Evolutionary conservation across 495 filamentous ascomycete species (phyloP), one percentile per base, ranked within the genome.

Genomic region (Hypoxylon intermedium): DNA sequence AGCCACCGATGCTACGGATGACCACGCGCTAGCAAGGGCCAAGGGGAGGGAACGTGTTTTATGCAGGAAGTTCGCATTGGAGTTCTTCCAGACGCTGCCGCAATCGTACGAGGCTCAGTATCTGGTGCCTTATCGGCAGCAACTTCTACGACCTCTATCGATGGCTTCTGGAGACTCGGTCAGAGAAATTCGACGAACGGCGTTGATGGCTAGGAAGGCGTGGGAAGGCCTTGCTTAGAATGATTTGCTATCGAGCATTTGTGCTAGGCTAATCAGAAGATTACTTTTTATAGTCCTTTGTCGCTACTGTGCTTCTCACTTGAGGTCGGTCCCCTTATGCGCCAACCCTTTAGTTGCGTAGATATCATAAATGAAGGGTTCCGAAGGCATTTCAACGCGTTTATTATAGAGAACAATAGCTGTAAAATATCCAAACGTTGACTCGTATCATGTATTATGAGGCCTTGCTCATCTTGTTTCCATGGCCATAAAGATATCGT

Each of bases 81-180:
- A 74, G 47, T 70, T 79, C 48, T 57, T 80, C 52, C 70, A 62
- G 0, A 67, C 62, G 34, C 63, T 81, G 0, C 75, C 79, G 1
- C 36, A 28, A 19, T 68, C 68, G 57, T 80, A 75, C 55, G 77
- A 80, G 57, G 66, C 70, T 36, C 67, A 74, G 4, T 53, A 74
- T 48, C 50, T 80, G 19, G 51, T 78, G 40, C 61, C 71, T 0
- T 63, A 73, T 37, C 53, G 73, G 20, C 68, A 48, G 44, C 56
- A 57, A 18, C 63, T 80, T 44, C 68, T 73, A 52, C 65, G 76
- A 2, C 72, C 77, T 56, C 54, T 81, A 47, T 71, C 74, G 2
- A 38, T 58, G 12, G 76, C 77, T 11, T 76, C 77, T 30, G 78
- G 77, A 2, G 75, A 81, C 59, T 58, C 75, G 26, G 76, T 76